Evolutionary conservation across 1,139 yeast species (phyloP), one percentile per base, ranked within the genome.

Genomic region (Protomyces macrosporus): DNA sequence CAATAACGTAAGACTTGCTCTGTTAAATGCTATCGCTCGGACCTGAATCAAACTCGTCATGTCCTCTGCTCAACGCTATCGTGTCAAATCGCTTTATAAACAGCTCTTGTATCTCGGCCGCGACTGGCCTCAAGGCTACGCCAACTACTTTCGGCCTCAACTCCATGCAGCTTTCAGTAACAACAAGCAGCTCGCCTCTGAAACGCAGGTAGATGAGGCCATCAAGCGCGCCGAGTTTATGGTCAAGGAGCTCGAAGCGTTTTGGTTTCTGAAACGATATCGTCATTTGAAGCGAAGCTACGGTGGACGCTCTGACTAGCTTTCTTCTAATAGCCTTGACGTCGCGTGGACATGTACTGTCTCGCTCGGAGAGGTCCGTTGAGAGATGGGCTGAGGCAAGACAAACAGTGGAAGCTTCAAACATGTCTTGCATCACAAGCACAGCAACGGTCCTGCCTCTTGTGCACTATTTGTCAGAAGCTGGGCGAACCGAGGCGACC

Each of bases 81-180:
- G 52, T 14, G 69, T 67, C 42, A 57, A 60, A 30, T 30, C 64
- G 12, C 68, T 65, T 35, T 67, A 67, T 60, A 67, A 67, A 60
- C 64, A 66, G 35, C 64, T 67, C 9, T 57, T 67, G 23, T 66
- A 39, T 45, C 60, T 67, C 60, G 69, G 68, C 6, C 65, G 68
- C 9, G 69, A 66, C 10, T 67, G 67, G 58, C 69, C 69, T 62
- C 67, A 66, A n/a, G 69, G 69, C 3, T 67, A 67, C 45, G 33
- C 52, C 35, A 33, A 50, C 30, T 67, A 63, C 57, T 66, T 67
- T 39, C 60, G 68, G 14, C 64, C 67, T 9, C 59, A 54, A 35
- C 56, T 67, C 45, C 68, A 66, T 34, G 60, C 60, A 3, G 69
- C 67, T 10, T 67, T 65, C 63, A 52, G 52, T 57, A 60, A 53